phyloP scores from a whole-genome alignment of 192 early-diverging fungal genomes.

The Powellomyces hirtus region DNA sequence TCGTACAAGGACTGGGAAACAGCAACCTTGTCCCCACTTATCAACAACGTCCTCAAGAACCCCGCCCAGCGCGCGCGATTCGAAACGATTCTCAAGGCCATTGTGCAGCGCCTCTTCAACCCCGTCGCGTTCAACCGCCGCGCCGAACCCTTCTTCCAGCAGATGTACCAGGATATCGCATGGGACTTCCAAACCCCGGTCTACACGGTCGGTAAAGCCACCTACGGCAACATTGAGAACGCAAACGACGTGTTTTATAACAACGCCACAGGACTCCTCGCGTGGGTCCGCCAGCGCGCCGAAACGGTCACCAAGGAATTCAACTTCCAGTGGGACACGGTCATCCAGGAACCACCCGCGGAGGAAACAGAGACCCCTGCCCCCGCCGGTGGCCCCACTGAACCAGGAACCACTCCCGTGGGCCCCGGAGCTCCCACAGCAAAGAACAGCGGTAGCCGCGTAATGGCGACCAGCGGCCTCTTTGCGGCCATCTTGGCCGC shows the following conservation, averaged over 20 bases:
- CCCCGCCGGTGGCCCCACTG: not conserved
- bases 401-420: not conserved
- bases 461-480: not conserved
- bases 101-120: not conserved
- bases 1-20: not conserved
- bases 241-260: not conserved
- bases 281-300: not conserved
- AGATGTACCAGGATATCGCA: not conserved
- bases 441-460: not conserved
- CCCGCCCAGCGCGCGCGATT: not conserved
- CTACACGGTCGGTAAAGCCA: not conserved
- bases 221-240: not conserved
- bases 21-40: not conserved
- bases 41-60: not conserved
- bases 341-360: conserved; percentile 1
- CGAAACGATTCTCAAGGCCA: not conserved
- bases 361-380: not conserved
- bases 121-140: conserved; percentile 4
- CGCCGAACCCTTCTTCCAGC: not conserved
- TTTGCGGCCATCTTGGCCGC: not conserved
- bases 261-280: not conserved
- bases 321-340: conserved; percentile 1
- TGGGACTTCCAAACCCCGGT: not conserved
- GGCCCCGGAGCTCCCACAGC: not conserved
- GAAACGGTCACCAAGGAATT: not conserved